These are phyloP conservation scores for Cyclotella atomus DNA, from an alignment of 108 stramenopile species.

Conservation along the genomic window DNA sequence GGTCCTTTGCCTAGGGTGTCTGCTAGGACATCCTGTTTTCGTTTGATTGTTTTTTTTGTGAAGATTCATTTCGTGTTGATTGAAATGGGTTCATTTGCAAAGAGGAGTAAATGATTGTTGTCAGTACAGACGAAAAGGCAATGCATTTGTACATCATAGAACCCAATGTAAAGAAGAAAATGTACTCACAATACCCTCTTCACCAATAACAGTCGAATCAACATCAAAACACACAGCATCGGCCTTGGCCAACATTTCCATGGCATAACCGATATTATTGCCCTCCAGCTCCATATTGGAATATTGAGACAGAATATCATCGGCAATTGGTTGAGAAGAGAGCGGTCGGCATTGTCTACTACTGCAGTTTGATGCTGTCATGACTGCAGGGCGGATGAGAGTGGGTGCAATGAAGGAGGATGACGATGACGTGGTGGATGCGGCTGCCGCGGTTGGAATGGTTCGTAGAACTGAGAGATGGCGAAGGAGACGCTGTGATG, in stretches of 20 bases:
- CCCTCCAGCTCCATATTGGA: constrained; percentile 23
- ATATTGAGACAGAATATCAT: constrained; percentile 3
- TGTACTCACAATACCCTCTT: constrained; percentile 89
- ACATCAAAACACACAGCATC: constrained; percentile 99
- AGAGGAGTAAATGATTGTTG: no score
- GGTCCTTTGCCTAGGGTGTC: constrained; percentile 92
- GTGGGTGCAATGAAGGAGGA: background rate
- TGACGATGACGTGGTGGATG: background rate
- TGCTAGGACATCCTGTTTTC: constrained; percentile 89
- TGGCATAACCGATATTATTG: constrained; percentile 62
- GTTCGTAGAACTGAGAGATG: constrained; percentile 26
- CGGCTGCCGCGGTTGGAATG: constrained; percentile 23
- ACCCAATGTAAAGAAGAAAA: background rate
- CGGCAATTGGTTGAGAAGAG: background rate
- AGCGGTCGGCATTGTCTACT: background rate
- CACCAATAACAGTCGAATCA: constrained; percentile 95
- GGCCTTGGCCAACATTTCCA: constrained; percentile 73
- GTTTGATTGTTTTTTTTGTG: background rate
- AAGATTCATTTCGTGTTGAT: background rate
- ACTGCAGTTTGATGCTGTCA: background rate
- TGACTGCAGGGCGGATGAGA: constrained; percentile 5
- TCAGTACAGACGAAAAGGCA: no score
- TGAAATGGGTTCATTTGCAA: no score
- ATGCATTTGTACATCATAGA: no score
- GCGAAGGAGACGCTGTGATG: constrained; percentile 6